These are phyloP conservation scores for Takakia lepidozioides DNA, from an alignment of 225 moss, liverwort and hornwort species.

Conservation along the genomic window DNA sequence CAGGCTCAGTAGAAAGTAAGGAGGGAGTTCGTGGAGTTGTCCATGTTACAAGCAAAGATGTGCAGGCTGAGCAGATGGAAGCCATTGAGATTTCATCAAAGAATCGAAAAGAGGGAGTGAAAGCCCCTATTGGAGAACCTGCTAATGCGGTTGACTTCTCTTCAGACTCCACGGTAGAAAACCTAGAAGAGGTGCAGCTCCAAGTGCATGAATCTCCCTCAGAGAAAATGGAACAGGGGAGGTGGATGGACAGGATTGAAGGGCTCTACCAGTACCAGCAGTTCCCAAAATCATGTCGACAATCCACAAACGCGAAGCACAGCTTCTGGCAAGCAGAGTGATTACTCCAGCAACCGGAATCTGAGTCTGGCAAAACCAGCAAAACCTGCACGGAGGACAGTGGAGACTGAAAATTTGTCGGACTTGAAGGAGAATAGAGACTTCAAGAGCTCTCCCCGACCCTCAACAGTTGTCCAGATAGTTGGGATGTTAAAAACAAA, in stretches of 20 bases:
- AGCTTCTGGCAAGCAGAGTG: too few species aligned
- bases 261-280: conserved; percentile 37
- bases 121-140: background rate
- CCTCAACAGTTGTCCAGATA: too few species aligned
- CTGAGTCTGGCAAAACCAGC: conserved; percentile 4
- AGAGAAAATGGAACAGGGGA: conserved; percentile 24
- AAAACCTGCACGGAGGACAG: conserved; percentile 13
- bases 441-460: conserved; percentile 1
- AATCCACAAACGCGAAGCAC: too few species aligned
- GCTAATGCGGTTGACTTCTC: background rate
- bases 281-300: background rate
- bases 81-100: background rate
- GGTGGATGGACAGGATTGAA: conserved; percentile 47
- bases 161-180: conserved; percentile 6
- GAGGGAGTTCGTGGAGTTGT: too few species aligned
- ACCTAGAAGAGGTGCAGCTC: conserved; percentile 19
- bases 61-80: background rate
- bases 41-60: too few species aligned
- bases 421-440: too few species aligned
- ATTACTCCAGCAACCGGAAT: too few species aligned
- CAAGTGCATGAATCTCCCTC: conserved; percentile 11
- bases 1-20: conserved; percentile 13
- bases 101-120: background rate
- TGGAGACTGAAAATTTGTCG: too few species aligned
- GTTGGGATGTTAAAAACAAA: conserved; percentile 10